Evolutionary conservation across 352 stramenopile genomes (phyloP).

Genomic region (Pythium vanterpoolii): DNA sequence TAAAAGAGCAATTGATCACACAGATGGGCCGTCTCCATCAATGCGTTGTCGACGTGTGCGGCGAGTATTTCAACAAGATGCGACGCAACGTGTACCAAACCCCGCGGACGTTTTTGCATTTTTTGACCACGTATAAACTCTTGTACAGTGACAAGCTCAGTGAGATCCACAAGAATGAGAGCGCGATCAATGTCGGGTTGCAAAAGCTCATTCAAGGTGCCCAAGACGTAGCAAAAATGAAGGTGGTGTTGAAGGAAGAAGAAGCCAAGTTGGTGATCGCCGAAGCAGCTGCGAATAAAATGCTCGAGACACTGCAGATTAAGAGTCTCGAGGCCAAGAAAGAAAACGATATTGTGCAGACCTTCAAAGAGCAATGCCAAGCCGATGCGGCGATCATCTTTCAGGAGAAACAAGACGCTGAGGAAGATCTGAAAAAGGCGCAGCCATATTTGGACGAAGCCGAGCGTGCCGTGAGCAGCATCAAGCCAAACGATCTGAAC

Average conservation of each 20-base stretch:
- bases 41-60: constrained; percentile 63
- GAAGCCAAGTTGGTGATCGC: constrained; percentile 85
- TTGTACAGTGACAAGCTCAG: constrained; percentile 74
- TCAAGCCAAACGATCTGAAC: constrained; percentile 89
- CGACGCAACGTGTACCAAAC: constrained; percentile 87
- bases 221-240: constrained; percentile 90
- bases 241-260: constrained; percentile 82
- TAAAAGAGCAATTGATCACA: constrained; percentile 60
- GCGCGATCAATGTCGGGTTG: constrained; percentile 80
- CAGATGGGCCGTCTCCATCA: constrained; percentile 80
- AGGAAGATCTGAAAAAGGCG: constrained; percentile 87
- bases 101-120: constrained; percentile 86
- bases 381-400: constrained; percentile 73
- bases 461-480: constrained; percentile 79
- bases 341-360: constrained; percentile 83
- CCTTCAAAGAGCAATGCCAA: constrained; percentile 87
- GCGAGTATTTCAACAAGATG: constrained; percentile 74
- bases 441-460: constrained; percentile 91
- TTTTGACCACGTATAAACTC: constrained; percentile 72
- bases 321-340: constrained; percentile 88
- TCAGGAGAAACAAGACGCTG: constrained; percentile 81
- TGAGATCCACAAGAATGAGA: constrained; percentile 80
- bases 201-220: constrained; percentile 86
- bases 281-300: constrained; percentile 79
- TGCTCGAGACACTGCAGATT: constrained; percentile 74